A percentile compares a stretch with the other conserved stretches of the same genome.
Evolutionary conservation across 164 flowering plant genomes (phyloP).

Genomic region (Warburgia ugandensis): DNA sequence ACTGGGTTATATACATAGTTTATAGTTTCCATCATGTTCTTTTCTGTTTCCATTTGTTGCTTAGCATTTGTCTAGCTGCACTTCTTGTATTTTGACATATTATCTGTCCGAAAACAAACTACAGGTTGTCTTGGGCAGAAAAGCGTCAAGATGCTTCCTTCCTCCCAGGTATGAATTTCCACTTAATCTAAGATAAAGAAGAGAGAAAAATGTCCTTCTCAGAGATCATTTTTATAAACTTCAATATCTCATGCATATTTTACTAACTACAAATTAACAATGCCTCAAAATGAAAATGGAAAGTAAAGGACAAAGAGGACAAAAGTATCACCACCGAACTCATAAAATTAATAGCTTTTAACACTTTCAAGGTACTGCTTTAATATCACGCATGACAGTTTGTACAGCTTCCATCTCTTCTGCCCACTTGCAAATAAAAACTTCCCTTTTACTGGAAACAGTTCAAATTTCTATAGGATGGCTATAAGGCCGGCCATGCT

Average conservation of each 20-base stretch:
- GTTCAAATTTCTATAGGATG: too few species aligned
- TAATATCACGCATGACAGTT: too few species aligned
- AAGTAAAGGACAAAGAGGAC: not conserved
- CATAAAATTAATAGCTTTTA: not conserved
- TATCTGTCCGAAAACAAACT: constrained; percentile 1
- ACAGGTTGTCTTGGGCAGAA: constrained; percentile 64
- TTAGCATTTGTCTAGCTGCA: not conserved
- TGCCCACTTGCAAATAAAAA: too few species aligned
- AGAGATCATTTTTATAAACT: too few species aligned
- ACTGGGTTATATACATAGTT: too few species aligned
- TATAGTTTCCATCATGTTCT: too few species aligned
- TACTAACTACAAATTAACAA: not conserved
- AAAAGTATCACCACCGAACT: not conserved
- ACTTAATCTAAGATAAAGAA: not conserved
- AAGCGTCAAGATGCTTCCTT: constrained; percentile 44
- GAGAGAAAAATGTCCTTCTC: not conserved
- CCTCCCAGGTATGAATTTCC: constrained; percentile 44
- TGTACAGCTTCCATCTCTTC: too few species aligned
- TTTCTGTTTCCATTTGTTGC: not conserved
- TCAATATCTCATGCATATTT: not conserved
- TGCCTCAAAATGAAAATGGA: not conserved
- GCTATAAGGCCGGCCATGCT: too few species aligned
- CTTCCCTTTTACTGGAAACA: too few species aligned
- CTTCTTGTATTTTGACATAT: not conserved
- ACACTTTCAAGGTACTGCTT: too few species aligned